Percentiles rank a stretch among this genome's conserved stretches.
phyloP scores from a whole-genome alignment of 2,329 filamentous ascomycete species.

The Cladosporium sp. region DNA sequence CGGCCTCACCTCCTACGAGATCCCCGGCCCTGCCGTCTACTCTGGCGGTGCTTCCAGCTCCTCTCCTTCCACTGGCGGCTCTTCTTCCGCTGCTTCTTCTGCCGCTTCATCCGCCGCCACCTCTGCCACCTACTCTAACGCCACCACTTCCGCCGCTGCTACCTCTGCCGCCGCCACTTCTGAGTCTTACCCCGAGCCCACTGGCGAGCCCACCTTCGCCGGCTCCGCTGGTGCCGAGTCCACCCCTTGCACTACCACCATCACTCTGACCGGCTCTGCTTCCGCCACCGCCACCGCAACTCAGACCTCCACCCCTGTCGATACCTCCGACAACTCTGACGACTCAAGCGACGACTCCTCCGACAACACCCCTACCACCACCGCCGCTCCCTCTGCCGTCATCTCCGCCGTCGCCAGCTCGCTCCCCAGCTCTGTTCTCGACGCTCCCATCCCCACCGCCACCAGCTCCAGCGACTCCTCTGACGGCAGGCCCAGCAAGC shows the following conservation, averaged over 20 bases:
- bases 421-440: constrained; percentile 12
- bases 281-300: constrained; percentile 19
- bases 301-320: constrained; percentile 1
- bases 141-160: not conserved
- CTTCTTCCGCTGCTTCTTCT: constrained; percentile 9
- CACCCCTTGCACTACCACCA: constrained; percentile 13
- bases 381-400: constrained; percentile 21
- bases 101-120: constrained; percentile 8
- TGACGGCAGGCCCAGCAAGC: constrained; percentile 19
- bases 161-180: not conserved
- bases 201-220: constrained; percentile 6
- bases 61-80: constrained; percentile 9
- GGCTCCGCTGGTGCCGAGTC: not conserved
- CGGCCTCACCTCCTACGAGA: constrained; percentile 40
- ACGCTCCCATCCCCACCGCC: constrained; percentile 16
- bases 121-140: not conserved
- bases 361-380: constrained; percentile 13
- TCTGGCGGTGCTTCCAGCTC: constrained; percentile 1
- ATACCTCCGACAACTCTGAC: not conserved
- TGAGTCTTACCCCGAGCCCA: constrained; percentile 3
- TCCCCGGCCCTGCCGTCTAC: constrained; percentile 44
- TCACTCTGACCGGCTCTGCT: constrained; percentile 18
- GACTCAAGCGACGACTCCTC: not conserved
- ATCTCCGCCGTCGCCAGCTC: constrained; percentile 18
- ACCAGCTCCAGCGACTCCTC: constrained; percentile 7